phyloP scores from a whole-genome alignment of 106 monocot species.

The Alisma plantagoaquatica region DNA sequence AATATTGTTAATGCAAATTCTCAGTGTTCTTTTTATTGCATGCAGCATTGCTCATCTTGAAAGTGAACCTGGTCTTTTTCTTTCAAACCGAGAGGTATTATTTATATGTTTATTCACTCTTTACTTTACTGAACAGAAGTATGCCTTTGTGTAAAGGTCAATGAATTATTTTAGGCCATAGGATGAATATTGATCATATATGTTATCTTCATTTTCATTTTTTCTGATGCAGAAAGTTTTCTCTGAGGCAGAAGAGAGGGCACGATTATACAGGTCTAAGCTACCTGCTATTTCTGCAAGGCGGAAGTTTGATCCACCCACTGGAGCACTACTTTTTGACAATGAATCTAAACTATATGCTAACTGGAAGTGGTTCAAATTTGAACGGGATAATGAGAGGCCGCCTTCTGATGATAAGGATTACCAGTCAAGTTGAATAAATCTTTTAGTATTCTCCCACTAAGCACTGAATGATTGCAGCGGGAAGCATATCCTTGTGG shows the following conservation, averaged over 20 bases:
- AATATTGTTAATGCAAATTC: no score
- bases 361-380: constrained; percentile 93
- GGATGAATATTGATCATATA: neutral
- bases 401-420: neutral
- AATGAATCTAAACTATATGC: constrained; percentile 54
- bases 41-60: constrained; percentile 91
- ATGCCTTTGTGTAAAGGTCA: neutral
- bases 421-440: no score
- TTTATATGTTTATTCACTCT: neutral
- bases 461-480: no score
- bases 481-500: no score
- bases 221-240: constrained; percentile 60
- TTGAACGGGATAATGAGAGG: constrained; percentile 21
- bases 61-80: constrained; percentile 79
- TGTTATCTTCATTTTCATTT: neutral
- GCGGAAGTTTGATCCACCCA: constrained; percentile 7
- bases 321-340: constrained; percentile 49
- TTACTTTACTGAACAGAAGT: neutral
- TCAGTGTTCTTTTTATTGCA: neutral
- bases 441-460: no score
- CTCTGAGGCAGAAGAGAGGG: constrained; percentile 83
- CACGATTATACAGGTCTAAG: constrained; percentile 47
- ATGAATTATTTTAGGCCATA: neutral
- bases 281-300: constrained; percentile 20
- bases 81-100: constrained; percentile 68